These are phyloP conservation scores for Tritrichomonas foetus DNA, from an alignment of 208 protist species.

Conservation along the genomic window DNA sequence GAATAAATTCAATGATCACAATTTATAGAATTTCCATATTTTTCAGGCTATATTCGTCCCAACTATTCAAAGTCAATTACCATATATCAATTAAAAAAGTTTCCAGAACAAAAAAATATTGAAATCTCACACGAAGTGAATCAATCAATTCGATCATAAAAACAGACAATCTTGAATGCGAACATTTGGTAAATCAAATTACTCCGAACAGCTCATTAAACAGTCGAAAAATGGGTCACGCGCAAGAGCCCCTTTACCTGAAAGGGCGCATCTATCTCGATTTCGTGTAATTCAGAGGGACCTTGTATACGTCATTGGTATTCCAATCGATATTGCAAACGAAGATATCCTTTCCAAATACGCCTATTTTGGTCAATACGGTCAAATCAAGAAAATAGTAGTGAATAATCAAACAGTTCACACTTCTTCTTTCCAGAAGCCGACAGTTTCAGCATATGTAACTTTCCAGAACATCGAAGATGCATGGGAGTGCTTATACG, in stretches of 20 bases:
- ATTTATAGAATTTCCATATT: background rate
- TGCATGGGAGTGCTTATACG: constrained; percentile 59
- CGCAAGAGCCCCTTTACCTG: background rate
- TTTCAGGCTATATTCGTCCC: background rate
- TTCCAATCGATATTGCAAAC: constrained; percentile 62
- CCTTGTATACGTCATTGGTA: constrained; percentile 73
- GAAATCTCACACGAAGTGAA: background rate
- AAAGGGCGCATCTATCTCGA: background rate
- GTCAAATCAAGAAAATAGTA: constrained; percentile 70
- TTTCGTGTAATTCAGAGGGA: constrained; percentile 72
- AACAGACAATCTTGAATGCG: constrained; percentile 11
- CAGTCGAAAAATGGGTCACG: background rate
- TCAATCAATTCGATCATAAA: background rate
- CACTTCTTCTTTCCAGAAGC: background rate
- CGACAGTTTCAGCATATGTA: constrained; percentile 58
- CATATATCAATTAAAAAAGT: background rate
- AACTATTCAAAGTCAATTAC: background rate
- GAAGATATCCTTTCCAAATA: constrained; percentile 61
- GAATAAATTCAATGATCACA: background rate
- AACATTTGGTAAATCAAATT: background rate
- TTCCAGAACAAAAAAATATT: background rate
- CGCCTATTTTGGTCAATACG: constrained; percentile 74
- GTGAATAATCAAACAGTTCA: constrained; percentile 64
- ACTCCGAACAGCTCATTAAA: background rate
- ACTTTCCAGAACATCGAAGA: constrained; percentile 55